Evolutionary conservation across 2,329 filamentous ascomycete species (phyloP), one percentile per base, ranked within the genome.

Genomic region (Trichoderma sp.): DNA sequence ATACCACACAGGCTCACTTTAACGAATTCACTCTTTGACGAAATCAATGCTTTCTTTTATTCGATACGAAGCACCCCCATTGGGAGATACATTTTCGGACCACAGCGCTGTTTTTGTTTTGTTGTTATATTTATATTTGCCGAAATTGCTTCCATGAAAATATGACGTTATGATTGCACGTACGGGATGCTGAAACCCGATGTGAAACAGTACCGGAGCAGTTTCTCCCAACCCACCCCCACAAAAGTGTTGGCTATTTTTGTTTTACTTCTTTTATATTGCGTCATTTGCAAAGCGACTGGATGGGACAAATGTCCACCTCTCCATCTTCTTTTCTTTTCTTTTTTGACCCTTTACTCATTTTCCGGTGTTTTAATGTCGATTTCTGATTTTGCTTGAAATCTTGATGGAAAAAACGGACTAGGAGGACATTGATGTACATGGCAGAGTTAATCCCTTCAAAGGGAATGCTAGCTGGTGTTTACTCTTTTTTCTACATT

Each of bases 151-250:
- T 24, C 50, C 33, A 60, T 62, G 50, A 27, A 62, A 65, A 45
- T 45, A 45, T 56, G 60, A 73, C 31, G 60, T 65, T 65, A 73
- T 35, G 69, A 73, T 27, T 63, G 38, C 56, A 75, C 38, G 66
- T 45, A 63, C 29, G 73, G 73, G 65, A 56, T 71, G n/a, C 73
- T 73, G 73, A 69, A 73, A 65, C 69, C 69, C 69, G 60, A 64
- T 16, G n/a, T 27, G 53, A 71, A 71, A 71, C 67, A 71, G 67
- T 71, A 71, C 53, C 53, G 33, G 53, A 71, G 53, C 16, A 31
- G 16, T 31, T 18, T 45, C 53, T 16, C 53, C 9, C 59, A n/a
- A 16, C n/a, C 7, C 8, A 14, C 11, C 67, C 24, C 31, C 31
- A 35, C 11, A 65, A 65, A 73, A 73, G 69, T 53, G 69, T 38